Evolutionary conservation across 2,329 filamentous ascomycete genomes (phyloP), one percentile per base, ranked within the genome.

Genomic region (Cytospora schulzeri): DNA sequence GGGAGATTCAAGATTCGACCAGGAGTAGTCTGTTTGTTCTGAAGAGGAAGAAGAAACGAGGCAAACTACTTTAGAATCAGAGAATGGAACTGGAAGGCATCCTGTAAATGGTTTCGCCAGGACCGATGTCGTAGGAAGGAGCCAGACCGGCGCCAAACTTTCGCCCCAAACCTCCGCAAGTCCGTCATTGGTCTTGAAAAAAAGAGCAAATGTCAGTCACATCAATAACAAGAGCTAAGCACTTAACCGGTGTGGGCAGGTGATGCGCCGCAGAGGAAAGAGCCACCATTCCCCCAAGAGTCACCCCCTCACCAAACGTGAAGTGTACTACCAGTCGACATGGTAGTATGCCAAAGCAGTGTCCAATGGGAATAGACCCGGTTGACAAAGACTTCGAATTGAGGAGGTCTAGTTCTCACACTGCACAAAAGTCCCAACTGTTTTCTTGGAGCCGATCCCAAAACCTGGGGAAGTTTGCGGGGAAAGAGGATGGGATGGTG

Each of bases 381-480:
- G n/a, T 24, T 24, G n/a, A 24, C 45, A 24, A 22, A 48, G 45
- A 12, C 45, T 48, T 8, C 45, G 4, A n/a, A 12, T 24, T 48
- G 45, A 9, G 2, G 4, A 48, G 11, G n/a, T n/a, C n/a, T 19
- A 48, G 45, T 14, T 24, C 11, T 9, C 45, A 48, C n/a, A 11
- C 17, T 2, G 19, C 45, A n/a, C n/a, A 50, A 29, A 50, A 35
- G 26, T 48, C n/a, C 45, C 45, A 24, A 48, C 45, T 19, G 8
- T 14, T 24, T 22, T 45, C 45, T 24, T 24, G n/a, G 19, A 33
- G 15, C 35, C 38, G 17, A 33, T 26, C 17, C 12, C n/a, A 24
- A n/a, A 35, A 35, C 29, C 52, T 55, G 62, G 62, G 50, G 57
- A 51, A 56, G 48, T 54, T 48, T 58, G 50, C 52, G 50, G 59